A percentile compares a stretch with the other conserved stretches of the same genome.
Evolutionary conservation across 768 basidiomycete genomes (phyloP).

Genomic region (Suillus clintonianus): DNA sequence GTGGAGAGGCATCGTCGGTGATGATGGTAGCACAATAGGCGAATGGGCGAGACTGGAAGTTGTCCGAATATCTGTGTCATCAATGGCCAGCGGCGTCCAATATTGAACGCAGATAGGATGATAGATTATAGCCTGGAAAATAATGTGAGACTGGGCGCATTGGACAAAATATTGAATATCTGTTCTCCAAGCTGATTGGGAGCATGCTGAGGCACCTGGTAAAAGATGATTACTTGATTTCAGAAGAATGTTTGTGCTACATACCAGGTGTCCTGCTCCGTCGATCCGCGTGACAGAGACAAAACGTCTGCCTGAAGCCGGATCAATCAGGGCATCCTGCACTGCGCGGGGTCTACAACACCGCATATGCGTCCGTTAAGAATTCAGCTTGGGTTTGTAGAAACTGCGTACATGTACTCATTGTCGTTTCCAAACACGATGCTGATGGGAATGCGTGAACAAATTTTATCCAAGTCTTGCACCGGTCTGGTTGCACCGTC

Average conservation of each 20-base stretch:
- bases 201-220: constrained; percentile 28
- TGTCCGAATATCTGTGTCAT: constrained; percentile 14
- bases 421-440: constrained; percentile 51
- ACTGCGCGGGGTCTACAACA: constrained; percentile 27
- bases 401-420: constrained; percentile 53
- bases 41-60: constrained; percentile 59
- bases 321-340: constrained; percentile 34
- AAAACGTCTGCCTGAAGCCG: constrained; percentile 22
- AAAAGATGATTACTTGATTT: not conserved
- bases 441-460: constrained; percentile 48
- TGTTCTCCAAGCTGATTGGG: constrained; percentile 27
- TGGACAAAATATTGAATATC: constrained; percentile 25
- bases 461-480: constrained; percentile 42
- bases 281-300: constrained; percentile 23
- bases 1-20: constrained; percentile 52
- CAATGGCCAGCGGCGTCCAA: not conserved
- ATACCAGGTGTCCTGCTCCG: constrained; percentile 35
- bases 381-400: not conserved
- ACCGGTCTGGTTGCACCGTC: constrained; percentile 58
- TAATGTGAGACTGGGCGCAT: not conserved
- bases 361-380: not conserved
- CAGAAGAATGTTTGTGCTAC: constrained; percentile 7
- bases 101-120: not conserved
- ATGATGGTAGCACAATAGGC: constrained; percentile 36
- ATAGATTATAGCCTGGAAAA: not conserved